A percentile compares a stretch with the other conserved stretches of the same genome.
phyloP scores from a whole-genome alignment of 2,329 filamentous ascomycete species.

The Orbilia ellipsospora region DNA sequence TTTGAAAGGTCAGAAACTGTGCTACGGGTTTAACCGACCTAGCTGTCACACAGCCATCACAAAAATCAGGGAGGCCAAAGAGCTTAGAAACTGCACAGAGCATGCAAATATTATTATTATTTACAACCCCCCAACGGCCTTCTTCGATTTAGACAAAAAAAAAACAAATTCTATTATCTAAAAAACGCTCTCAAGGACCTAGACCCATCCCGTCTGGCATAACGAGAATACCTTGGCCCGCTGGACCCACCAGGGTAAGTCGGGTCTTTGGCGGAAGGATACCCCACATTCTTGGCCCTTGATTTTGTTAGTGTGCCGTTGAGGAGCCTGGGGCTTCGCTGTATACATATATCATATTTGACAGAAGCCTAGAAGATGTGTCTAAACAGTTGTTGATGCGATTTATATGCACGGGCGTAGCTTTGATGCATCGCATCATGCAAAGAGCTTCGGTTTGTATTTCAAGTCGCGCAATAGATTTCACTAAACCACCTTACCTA shows the following conservation, averaged over 20 bases:
- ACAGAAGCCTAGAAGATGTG: neutral
- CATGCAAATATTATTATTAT: constrained; percentile 32
- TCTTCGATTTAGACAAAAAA: constrained; percentile 13
- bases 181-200: constrained; percentile 25
- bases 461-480: no score
- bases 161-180: constrained; percentile 39
- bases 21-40: constrained; percentile 45
- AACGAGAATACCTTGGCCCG: constrained; percentile 19
- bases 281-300: constrained; percentile 44
- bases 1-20: constrained; percentile 18
- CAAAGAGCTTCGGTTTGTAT: no score
- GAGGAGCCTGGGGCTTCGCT: neutral
- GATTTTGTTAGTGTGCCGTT: constrained; percentile 17
- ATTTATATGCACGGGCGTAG: neutral
- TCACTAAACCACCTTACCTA: no score
- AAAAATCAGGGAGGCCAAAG: neutral
- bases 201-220: constrained; percentile 32
- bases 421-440: no score
- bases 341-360: neutral
- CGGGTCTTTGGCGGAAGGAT: neutral
- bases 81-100: neutral
- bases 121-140: constrained; percentile 32
- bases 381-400: constrained; percentile 20
- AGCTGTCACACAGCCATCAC: constrained; percentile 14
- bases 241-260: constrained; percentile 35